phyloP scores from a whole-genome alignment of 176 grass and related monocot species.

The Triticum turgidum region DNA sequence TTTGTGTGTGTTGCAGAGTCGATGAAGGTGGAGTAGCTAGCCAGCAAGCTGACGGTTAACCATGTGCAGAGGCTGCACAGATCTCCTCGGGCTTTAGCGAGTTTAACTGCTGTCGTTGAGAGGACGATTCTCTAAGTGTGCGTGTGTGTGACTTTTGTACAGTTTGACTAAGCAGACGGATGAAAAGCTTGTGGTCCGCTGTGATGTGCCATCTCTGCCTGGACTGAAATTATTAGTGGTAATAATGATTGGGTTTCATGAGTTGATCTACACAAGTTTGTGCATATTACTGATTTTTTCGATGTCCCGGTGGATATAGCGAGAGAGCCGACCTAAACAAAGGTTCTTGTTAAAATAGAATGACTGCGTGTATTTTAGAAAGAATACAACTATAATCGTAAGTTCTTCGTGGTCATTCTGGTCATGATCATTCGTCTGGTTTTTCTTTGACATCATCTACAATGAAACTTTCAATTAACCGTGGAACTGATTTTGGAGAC shows the following conservation, averaged over 20 bases:
- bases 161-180: constrained; percentile 35
- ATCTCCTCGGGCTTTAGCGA: constrained; percentile 21
- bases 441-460: too few species aligned
- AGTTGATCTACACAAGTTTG: background rate
- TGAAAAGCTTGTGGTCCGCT: constrained; percentile 14
- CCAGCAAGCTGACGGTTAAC: background rate
- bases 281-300: background rate
- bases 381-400: too few species aligned
- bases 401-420: too few species aligned
- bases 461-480: too few species aligned
- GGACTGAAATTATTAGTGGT: constrained; percentile 9
- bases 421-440: too few species aligned
- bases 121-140: background rate
- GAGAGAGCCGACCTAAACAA: too few species aligned
- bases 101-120: constrained; percentile 22
- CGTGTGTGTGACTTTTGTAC: constrained; percentile 26
- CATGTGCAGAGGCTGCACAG: constrained; percentile 7
- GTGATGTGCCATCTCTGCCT: background rate
- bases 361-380: too few species aligned
- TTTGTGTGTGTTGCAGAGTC: constrained; percentile 34
- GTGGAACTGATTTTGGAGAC: too few species aligned
- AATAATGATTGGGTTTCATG: constrained; percentile 7
- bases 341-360: too few species aligned
- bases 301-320: too few species aligned
- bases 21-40: constrained; percentile 51